Evolutionary conservation across 331 rosid species (phyloP), one percentile per base, ranked within the genome.

Genomic region (Pyracantha coccinea): DNA sequence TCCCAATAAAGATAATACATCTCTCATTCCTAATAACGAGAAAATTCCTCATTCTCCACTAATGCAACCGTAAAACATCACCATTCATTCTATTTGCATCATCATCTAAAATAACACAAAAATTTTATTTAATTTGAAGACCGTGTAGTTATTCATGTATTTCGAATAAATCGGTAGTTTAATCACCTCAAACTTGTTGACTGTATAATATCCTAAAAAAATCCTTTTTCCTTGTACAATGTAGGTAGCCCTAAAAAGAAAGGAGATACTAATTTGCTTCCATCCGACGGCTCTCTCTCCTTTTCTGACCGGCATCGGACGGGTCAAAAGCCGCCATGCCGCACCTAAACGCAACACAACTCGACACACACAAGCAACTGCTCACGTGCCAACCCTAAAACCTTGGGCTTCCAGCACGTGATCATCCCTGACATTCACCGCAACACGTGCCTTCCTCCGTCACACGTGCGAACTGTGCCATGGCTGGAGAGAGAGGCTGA

Each of bases 381-480:
- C 69, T 50, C 72, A 75, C 82, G 80, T 75, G 85, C 70, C 76
- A 27, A 8, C 24, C 4, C 25, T 3, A 5, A 29, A 21, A 20
- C 13, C 10, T 59, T 47, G 23, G 52, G 25, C 10, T 21, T 19
- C 29, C 38, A 55, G 35, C 80, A 78, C 78, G 86, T 75, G 83
- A 71, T 57, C 69, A 5, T 20, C 73, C 50, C 60, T 44, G 38
- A 74, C 78, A 15, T 54, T 5, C 27, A 25, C 60, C 12, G 10
- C 7, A 35, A 28, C 75, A 25, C 71, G 32, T 54, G 63, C 24
- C 31, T 63, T 57, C 72, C 44, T 38, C 7, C 4, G 2, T 52
- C 33, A 64, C 77, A 80, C 84, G 80, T 80, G 80, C 24, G 70
- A 69, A 55, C 77, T 28, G 32, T 20, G 45, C 62, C 12, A 17